Conservation (phyloP, 495 filamentous ascomycete species). For the Xylaria palmicola region DNA sequence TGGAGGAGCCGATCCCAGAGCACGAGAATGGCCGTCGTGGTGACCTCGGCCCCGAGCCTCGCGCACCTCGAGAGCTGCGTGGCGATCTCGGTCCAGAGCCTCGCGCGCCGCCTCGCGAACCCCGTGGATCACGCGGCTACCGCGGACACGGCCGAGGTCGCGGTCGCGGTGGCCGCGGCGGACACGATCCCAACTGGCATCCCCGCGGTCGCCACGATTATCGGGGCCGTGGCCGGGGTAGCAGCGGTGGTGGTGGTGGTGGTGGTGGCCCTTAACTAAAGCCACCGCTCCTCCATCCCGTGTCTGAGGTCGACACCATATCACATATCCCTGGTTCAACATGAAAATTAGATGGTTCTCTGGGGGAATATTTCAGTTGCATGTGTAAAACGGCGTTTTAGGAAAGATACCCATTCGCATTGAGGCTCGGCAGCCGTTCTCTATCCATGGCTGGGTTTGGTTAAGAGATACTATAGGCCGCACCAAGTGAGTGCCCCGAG, state of each 20-base stretch:
- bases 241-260: background rate
- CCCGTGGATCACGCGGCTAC: slow-evolving; percentile 15
- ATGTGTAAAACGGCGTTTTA: slow-evolving; percentile 8
- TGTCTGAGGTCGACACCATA: too few relatives aligned
- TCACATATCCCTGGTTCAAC: background rate
- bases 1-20: slow-evolving; percentile 52
- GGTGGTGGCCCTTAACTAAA: too few relatives aligned
- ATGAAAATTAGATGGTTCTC: background rate
- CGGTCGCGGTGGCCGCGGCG: slow-evolving; percentile 24
- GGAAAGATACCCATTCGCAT: slow-evolving; percentile 18
- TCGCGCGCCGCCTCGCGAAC: slow-evolving; percentile 21
- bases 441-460: background rate
- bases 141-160: slow-evolving; percentile 30
- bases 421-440: background rate
- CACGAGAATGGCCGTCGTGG: slow-evolving; percentile 21
- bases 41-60: slow-evolving; percentile 32
- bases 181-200: slow-evolving; percentile 15
- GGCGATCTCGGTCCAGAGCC: slow-evolving; percentile 29
- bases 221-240: slow-evolving; percentile 12
- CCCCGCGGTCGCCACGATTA: slow-evolving; percentile 14
- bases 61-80: slow-evolving; percentile 30
- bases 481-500: too few relatives aligned
- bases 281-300: too few relatives aligned
- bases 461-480: too few relatives aligned
- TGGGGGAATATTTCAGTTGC: background rate